Evolutionary conservation across 768 basidiomycete species (phyloP).

Genomic region (Crepidotus variabilis): DNA sequence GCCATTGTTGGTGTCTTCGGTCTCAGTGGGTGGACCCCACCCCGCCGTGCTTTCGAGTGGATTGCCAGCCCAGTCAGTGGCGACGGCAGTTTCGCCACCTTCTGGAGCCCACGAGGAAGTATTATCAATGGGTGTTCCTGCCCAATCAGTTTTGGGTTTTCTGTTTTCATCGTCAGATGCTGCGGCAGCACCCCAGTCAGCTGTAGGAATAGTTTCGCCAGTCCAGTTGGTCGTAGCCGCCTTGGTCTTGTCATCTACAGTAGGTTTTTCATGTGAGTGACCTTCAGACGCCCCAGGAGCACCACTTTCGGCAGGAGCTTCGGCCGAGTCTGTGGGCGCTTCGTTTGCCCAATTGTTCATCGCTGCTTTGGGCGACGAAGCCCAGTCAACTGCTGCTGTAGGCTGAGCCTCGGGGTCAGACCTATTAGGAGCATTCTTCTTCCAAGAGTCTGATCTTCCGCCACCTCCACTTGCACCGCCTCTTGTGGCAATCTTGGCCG

Average conservation of each 20-base stretch:
- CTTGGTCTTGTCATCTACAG: neutral
- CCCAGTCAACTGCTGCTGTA: neutral
- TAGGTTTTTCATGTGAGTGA: conserved; percentile 1
- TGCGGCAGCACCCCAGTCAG: neutral
- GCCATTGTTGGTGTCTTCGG: neutral
- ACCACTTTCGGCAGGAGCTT: neutral
- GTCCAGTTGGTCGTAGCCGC: neutral
- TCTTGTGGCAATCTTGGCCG: conserved; percentile 49
- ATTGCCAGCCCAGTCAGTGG: conserved; percentile 1
- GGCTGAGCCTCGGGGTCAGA: neutral
- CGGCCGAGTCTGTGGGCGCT: neutral
- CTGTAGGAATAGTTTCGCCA: neutral
- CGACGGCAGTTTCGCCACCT: neutral
- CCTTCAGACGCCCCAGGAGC: neutral
- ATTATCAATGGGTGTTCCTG: neutral
- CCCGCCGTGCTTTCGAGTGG: neutral
- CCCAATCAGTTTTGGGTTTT: conserved; percentile 1
- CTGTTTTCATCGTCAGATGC: neutral
- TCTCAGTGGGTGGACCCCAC: neutral
- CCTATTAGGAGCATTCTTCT: neutral
- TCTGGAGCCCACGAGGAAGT: neutral
- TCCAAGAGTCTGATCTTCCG: neutral
- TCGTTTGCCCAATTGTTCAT: conserved; percentile 3
- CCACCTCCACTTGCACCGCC: neutral
- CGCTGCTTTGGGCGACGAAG: neutral